Percentiles rank a stretch among this genome's conserved stretches.
These are phyloP conservation scores for Penicillium digitatum DNA, from an alignment of 2,329 filamentous ascomycete genomes.

Conservation along the genomic window DNA sequence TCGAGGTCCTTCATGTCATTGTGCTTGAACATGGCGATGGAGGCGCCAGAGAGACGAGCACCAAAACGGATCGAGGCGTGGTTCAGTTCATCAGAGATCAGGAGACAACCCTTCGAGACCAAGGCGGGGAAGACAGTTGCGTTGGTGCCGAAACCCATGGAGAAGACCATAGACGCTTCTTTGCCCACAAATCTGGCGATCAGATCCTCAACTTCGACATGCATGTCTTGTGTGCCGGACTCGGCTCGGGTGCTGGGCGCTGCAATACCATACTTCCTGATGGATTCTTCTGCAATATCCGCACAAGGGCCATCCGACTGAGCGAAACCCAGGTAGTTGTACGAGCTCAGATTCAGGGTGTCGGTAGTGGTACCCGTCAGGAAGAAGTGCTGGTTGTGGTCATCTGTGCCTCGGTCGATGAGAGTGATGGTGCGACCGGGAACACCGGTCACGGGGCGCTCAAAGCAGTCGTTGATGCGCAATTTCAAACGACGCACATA, in stretches of 20 bases:
- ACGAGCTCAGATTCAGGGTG: constrained; percentile 97
- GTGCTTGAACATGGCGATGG: constrained; percentile 96
- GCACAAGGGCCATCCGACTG: constrained; percentile 96
- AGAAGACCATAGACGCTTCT: constrained; percentile 92
- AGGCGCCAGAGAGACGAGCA: constrained; percentile 86
- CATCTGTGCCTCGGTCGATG: constrained; percentile 82
- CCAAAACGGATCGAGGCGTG: constrained; percentile 97
- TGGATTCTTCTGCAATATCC: constrained; percentile 80
- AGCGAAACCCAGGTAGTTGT: constrained; percentile 98
- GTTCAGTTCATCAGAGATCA: constrained; percentile 96
- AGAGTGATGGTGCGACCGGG: constrained; percentile 91
- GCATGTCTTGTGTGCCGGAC: constrained; percentile 79
- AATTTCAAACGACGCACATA: constrained; percentile 90
- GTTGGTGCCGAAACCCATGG: constrained; percentile 98
- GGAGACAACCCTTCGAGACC: constrained; percentile 85
- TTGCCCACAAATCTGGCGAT: constrained; percentile 92
- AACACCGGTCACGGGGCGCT: constrained; percentile 85
- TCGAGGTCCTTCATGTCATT: constrained; percentile 92
- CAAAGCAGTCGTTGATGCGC: constrained; percentile 95
- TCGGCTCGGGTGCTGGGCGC: constrained; percentile 78
- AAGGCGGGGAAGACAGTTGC: constrained; percentile 87
- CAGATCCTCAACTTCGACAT: constrained; percentile 82
- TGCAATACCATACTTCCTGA: constrained; percentile 80
- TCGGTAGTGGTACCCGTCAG: constrained; percentile 87
- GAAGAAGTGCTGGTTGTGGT: constrained; percentile 87